These are phyloP conservation scores for Fusarium subglutinans DNA, from an alignment of 2,329 filamentous ascomycete species.

Conservation along the genomic window DNA sequence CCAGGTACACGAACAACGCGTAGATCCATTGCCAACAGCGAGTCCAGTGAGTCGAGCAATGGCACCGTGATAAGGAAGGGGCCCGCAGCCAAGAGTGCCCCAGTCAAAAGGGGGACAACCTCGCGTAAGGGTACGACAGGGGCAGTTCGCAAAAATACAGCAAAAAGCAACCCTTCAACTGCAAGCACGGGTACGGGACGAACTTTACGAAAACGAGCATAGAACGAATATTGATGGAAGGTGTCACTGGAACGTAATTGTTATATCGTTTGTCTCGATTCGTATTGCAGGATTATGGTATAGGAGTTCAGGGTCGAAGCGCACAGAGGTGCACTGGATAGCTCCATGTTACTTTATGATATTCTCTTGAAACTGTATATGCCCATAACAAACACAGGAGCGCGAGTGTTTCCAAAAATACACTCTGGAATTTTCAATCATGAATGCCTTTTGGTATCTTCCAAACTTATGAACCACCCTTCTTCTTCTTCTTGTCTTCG, in stretches of 20 bases:
- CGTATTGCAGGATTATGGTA: background rate
- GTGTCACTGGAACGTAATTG: background rate
- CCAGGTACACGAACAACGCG: slow-evolving; percentile 59
- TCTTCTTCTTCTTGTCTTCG: slow-evolving; percentile 93
- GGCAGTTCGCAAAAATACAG: slow-evolving; percentile 52
- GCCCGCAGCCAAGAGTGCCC: slow-evolving; percentile 49
- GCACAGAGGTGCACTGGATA: slow-evolving; percentile 22
- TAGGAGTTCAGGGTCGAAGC: slow-evolving; percentile 34
- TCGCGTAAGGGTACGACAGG: slow-evolving; percentile 65
- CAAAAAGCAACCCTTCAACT: slow-evolving; percentile 42
- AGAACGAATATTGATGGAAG: slow-evolving; percentile 15
- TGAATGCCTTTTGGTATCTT: slow-evolving; percentile 26
- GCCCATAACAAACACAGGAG: slow-evolving; percentile 19
- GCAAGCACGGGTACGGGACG: slow-evolving; percentile 59
- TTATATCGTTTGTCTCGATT: slow-evolving; percentile 12
- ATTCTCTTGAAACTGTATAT: slow-evolving; percentile 22
- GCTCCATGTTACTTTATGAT: slow-evolving; percentile 16
- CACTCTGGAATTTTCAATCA: slow-evolving; percentile 29
- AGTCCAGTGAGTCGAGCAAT: slow-evolving; percentile 70
- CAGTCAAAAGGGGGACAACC: slow-evolving; percentile 62
- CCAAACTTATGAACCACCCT: slow-evolving; percentile 41
- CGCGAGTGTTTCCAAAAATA: slow-evolving; percentile 31
- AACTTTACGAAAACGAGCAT: slow-evolving; percentile 65
- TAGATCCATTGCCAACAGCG: slow-evolving; percentile 68
- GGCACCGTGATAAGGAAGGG: slow-evolving; percentile 71